Evolutionary conservation across 768 basidiomycete species (phyloP).

Genomic region (Tulasnella sp.): DNA sequence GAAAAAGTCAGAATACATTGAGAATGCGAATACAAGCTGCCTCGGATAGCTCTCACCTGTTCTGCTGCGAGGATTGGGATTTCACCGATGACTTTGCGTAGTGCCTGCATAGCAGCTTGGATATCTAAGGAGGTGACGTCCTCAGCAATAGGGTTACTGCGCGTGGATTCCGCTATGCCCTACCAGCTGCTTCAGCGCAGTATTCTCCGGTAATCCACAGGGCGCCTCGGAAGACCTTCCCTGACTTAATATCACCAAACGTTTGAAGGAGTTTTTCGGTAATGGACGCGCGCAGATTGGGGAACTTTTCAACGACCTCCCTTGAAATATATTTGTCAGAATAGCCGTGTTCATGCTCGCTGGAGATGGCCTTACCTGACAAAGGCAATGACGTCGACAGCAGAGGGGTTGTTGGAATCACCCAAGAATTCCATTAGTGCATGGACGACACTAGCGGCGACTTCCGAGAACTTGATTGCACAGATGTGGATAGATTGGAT

Average conservation of each 20-base stretch:
- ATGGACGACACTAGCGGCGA: slow-evolving; percentile 93
- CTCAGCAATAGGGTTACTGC: neutral
- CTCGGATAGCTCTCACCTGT: slow-evolving; percentile 51
- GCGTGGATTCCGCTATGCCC: slow-evolving; percentile 36
- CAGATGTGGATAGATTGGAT: slow-evolving; percentile 97
- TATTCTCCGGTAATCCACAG: slow-evolving; percentile 99
- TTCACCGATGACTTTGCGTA: slow-evolving; percentile 88
- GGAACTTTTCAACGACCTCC: slow-evolving; percentile 98
- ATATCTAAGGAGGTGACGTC: slow-evolving; percentile 54
- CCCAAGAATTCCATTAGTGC: slow-evolving; percentile 93
- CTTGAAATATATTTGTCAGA: slow-evolving; percentile 45
- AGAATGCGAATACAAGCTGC: slow-evolving; percentile 35
- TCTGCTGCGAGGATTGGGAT: slow-evolving; percentile 96
- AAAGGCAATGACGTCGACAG: slow-evolving; percentile 91
- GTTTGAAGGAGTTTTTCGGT: slow-evolving; percentile 82
- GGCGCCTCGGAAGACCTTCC: slow-evolving; percentile 94
- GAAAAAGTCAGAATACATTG: neutral
- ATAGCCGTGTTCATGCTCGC: neutral
- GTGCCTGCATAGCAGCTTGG: slow-evolving; percentile 69
- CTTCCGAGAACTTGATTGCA: slow-evolving; percentile 95
- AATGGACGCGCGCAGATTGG: slow-evolving; percentile 76
- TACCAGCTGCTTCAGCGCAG: slow-evolving; percentile 56
- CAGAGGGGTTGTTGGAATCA: slow-evolving; percentile 92
- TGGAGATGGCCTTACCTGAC: slow-evolving; percentile 55
- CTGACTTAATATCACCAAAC: slow-evolving; percentile 86